phyloP scores from a whole-genome alignment of 768 basidiomycete species.

The Psilocybe cyanescens region DNA sequence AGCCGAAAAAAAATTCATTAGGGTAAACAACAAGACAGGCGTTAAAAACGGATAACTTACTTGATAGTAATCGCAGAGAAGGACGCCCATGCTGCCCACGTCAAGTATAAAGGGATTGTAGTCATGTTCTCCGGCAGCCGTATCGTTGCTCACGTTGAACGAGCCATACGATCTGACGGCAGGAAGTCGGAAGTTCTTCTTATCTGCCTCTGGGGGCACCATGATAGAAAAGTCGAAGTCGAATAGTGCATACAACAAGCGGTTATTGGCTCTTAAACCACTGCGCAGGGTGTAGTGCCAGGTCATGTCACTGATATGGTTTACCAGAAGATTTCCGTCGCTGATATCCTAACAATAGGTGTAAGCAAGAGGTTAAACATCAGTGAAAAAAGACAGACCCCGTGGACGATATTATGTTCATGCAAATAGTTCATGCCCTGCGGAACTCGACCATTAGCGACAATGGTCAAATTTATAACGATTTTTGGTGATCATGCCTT shows the following conservation, averaged over 20 bases:
- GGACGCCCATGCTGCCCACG: conserved; percentile 22
- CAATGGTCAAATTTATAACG: not conserved
- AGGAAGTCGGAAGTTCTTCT: conserved; percentile 7
- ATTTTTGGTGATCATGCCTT: conserved; percentile 8
- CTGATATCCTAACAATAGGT: conserved; percentile 8
- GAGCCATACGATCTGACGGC: conserved; percentile 15
- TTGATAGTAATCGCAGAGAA: conserved; percentile 10
- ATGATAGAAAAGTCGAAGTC: conserved; percentile 25
- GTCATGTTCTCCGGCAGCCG: conserved; percentile 24
- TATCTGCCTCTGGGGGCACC: conserved; percentile 12
- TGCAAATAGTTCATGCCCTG: conserved; percentile 23
- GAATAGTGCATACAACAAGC: conserved; percentile 21
- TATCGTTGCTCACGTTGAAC: conserved; percentile 2
- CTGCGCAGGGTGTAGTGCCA: not conserved
- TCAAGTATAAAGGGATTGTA: conserved; percentile 30
- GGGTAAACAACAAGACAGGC: not conserved
- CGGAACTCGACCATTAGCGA: not conserved
- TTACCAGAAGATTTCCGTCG: conserved; percentile 20
- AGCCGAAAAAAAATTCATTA: conserved; percentile 19
- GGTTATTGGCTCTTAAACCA: conserved; percentile 9
- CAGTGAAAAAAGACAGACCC: conserved; percentile 6
- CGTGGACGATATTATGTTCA: conserved; percentile 23
- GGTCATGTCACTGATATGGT: conserved; percentile 15
- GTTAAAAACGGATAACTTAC: conserved; percentile 7
- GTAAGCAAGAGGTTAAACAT: not conserved